These are phyloP conservation scores for Mycena maculata DNA, from an alignment of 768 basidiomycete genomes.

Conservation along the genomic window DNA sequence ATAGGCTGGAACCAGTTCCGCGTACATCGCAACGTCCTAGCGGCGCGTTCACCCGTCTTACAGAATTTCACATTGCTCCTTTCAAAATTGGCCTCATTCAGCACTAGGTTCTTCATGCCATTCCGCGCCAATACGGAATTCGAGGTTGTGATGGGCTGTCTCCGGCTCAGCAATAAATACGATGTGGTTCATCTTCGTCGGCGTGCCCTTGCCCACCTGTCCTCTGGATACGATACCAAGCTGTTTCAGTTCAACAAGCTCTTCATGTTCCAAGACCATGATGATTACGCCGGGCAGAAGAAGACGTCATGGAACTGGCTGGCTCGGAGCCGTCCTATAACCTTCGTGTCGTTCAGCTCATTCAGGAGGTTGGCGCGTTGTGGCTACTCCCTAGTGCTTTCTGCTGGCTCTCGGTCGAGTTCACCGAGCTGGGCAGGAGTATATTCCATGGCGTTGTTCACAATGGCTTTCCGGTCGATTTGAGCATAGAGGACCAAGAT, in stretches of 20 bases:
- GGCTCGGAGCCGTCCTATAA: no score
- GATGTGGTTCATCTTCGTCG: constrained; percentile 10
- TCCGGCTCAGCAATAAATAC: constrained; percentile 26
- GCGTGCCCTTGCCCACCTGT: constrained; percentile 14
- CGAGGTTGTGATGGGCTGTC: constrained; percentile 1
- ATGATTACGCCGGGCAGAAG: no score
- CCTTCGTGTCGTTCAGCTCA: background rate
- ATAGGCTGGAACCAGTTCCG: constrained; percentile 28
- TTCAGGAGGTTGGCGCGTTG: constrained; percentile 4
- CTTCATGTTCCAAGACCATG: no score
- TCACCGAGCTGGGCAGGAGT: no score
- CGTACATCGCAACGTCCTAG: constrained; percentile 24
- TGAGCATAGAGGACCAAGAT: background rate
- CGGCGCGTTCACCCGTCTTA: constrained; percentile 26
- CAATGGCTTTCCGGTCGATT: no score
- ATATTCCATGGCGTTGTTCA: no score
- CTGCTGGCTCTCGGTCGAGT: background rate
- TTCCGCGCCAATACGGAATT: constrained; percentile 14
- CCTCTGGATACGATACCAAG: background rate
- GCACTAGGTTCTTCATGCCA: constrained; percentile 19
- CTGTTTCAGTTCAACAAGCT: background rate
- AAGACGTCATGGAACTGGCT: no score
- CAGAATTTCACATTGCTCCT: no score
- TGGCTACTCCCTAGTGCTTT: constrained; percentile 10
- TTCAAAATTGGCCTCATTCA: no score